These are phyloP conservation scores for Thalassia testudinum DNA, from an alignment of 116 monocot species.

Conservation along the genomic window DNA sequence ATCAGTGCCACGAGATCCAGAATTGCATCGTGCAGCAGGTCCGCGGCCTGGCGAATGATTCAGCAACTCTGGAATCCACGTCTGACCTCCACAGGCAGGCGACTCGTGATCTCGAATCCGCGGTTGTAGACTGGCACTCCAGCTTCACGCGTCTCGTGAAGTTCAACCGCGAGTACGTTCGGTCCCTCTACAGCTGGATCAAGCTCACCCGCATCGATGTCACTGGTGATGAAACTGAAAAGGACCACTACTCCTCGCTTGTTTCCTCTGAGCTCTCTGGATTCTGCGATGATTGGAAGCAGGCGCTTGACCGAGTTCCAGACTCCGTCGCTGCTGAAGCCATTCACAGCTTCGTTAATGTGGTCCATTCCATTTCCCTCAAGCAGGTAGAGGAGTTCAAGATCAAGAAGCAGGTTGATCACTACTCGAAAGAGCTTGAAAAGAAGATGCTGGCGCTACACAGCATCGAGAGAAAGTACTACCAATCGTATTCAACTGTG, in stretches of 20 bases:
- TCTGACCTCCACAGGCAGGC: slow-evolving; percentile 74
- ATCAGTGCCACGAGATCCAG: slow-evolving; percentile 77
- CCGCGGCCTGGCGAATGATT: slow-evolving; percentile 54
- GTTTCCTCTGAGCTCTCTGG: slow-evolving; percentile 54
- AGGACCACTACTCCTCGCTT: slow-evolving; percentile 36
- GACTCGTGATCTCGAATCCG: slow-evolving; percentile 78
- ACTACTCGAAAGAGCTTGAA: slow-evolving; percentile 70
- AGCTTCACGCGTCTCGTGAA: slow-evolving; percentile 77
- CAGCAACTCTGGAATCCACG: slow-evolving; percentile 35
- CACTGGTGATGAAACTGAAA: slow-evolving; percentile 22
- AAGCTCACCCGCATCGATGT: slow-evolving; percentile 62
- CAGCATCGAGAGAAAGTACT: slow-evolving; percentile 79
- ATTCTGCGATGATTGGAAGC: slow-evolving; percentile 96
- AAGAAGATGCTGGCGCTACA: slow-evolving; percentile 67
- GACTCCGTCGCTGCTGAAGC: slow-evolving; percentile 84
- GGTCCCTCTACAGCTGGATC: slow-evolving; percentile 61
- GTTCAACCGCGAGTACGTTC: slow-evolving; percentile 69
- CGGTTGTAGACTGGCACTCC: slow-evolving; percentile 71
- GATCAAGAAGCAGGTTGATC: slow-evolving; percentile 61
- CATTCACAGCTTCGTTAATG: slow-evolving; percentile 75
- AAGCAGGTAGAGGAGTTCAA: slow-evolving; percentile 85
- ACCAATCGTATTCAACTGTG: slow-evolving; percentile 77
- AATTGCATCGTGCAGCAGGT: slow-evolving; percentile 93
- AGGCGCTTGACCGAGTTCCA: slow-evolving; percentile 81
- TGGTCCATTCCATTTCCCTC: slow-evolving; percentile 64